These are phyloP conservation scores for Magnusiomyces suaveolens DNA, from an alignment of 1,139 yeast genomes.

Conservation along the genomic window DNA sequence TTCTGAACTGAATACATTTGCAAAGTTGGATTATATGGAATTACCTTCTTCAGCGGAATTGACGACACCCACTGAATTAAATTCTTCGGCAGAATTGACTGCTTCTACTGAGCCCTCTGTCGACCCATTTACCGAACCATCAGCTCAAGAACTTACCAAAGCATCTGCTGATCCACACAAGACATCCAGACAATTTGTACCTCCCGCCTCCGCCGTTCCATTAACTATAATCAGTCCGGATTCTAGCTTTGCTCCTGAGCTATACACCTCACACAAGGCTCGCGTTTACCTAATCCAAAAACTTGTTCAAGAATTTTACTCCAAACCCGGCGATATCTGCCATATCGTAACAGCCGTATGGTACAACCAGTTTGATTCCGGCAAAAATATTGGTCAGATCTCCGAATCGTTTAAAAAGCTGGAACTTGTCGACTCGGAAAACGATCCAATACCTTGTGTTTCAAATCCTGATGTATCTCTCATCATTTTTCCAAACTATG, in stretches of 20 bases:
- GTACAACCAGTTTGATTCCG: not conserved
- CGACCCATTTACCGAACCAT: too few relatives aligned
- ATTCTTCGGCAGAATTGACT: too few relatives aligned
- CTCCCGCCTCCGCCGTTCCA: too few relatives aligned
- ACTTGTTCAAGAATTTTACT: not conserved
- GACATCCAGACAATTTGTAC: not conserved
- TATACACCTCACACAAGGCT: not conserved
- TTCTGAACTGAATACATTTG: too few relatives aligned
- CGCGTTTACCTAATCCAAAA: not conserved
- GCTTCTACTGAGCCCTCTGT: too few relatives aligned
- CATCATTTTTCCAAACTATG: constrained; percentile 5
- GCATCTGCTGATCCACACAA: too few relatives aligned
- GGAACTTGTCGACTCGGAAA: constrained; percentile 8
- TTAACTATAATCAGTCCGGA: not conserved
- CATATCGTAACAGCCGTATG: not conserved
- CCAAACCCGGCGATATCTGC: not conserved
- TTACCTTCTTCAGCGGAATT: too few relatives aligned
- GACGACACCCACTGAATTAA: too few relatives aligned
- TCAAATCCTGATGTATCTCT: not conserved
- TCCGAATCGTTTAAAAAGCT: constrained; percentile 9
- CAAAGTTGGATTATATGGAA: too few relatives aligned
- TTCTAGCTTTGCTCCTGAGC: not conserved
- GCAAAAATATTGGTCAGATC: too few relatives aligned
- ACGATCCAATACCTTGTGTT: not conserved
- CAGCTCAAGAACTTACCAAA: too few relatives aligned